A percentile compares a stretch with the other conserved stretches of the same genome.
These are phyloP conservation scores for Takakia lepidozioides DNA, from an alignment of 225 moss, liverwort and hornwort species.

Conservation along the genomic window DNA sequence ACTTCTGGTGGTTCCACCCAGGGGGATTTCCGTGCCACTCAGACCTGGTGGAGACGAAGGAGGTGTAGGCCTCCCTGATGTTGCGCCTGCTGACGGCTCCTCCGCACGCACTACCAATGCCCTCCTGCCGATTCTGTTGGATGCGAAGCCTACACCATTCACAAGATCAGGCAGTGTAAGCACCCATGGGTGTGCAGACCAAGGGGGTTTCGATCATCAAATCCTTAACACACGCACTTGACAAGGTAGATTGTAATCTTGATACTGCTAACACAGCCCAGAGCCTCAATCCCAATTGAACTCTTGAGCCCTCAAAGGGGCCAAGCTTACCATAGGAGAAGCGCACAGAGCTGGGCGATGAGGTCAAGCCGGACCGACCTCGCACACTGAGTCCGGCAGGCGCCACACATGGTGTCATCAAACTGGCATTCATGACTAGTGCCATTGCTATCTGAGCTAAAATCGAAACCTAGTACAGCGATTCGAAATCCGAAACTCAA, in stretches of 20 bases:
- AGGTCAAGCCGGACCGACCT: neutral
- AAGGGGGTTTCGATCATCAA: no score
- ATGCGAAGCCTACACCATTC: conserved; percentile 1
- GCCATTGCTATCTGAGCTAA: no score
- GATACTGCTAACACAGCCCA: no score
- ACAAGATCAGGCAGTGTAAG: neutral
- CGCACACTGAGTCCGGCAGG: neutral
- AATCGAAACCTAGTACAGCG: no score
- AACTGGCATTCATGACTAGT: neutral
- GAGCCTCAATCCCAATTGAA: neutral
- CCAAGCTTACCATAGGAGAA: neutral
- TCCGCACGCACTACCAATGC: conserved; percentile 27
- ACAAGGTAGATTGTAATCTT: no score
- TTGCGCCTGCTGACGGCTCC: conserved; percentile 16
- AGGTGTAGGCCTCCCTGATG: conserved; percentile 6
- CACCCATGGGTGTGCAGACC: neutral
- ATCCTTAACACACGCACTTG: no score
- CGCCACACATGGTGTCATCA: neutral
- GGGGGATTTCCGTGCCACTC: conserved; percentile 22
- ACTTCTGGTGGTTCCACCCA: conserved; percentile 16
- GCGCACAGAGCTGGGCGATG: neutral
- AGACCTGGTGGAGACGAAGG: conserved; percentile 23
- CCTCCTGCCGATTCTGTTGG: conserved; percentile 10
- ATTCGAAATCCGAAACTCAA: no score
- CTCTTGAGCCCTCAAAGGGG: neutral